These are phyloP conservation scores for Fusarium ambrosium DNA, from an alignment of 2,329 filamentous ascomycete genomes.

Conservation along the genomic window DNA sequence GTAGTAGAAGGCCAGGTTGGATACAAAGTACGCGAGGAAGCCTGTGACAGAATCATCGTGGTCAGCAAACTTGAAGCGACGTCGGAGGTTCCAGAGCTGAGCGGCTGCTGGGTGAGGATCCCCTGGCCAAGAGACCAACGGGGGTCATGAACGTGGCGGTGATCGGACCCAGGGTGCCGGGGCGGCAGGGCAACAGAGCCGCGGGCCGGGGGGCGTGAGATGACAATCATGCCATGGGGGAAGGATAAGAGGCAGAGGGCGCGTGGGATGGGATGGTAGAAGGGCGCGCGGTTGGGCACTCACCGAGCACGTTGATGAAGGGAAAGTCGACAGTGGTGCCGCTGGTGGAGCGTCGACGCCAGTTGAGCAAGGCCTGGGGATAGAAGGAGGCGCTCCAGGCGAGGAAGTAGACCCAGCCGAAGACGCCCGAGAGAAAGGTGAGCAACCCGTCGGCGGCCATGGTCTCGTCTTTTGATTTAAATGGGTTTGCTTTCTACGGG, in stretches of 20 bases:
- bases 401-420: conserved; percentile 82
- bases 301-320: conserved; percentile 76
- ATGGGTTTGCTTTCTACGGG: neutral
- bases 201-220: conserved; percentile 21
- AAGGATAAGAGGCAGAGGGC: neutral
- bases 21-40: conserved; percentile 81
- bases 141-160: conserved; percentile 21
- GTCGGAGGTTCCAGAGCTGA: neutral
- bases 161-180: conserved; percentile 26
- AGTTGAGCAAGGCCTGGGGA: conserved; percentile 88
- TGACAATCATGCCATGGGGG: conserved; percentile 33
- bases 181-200: conserved; percentile 17
- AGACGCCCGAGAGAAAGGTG: conserved; percentile 65
- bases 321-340: conserved; percentile 93
- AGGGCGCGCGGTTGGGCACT: conserved; percentile 28
- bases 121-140: conserved; percentile 10
- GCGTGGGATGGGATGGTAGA: conserved; percentile 6
- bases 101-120: neutral
- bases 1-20: conserved; percentile 81
- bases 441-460: conserved; percentile 57
- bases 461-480: neutral
- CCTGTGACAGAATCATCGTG: conserved; percentile 57
- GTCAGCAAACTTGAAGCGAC: conserved; percentile 31
- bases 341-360: conserved; percentile 78
- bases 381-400: conserved; percentile 94